Evolutionary conservation across 139 green algal species (phyloP), one percentile per base, ranked within the genome.

Genomic region (Asterochloris sp.): DNA sequence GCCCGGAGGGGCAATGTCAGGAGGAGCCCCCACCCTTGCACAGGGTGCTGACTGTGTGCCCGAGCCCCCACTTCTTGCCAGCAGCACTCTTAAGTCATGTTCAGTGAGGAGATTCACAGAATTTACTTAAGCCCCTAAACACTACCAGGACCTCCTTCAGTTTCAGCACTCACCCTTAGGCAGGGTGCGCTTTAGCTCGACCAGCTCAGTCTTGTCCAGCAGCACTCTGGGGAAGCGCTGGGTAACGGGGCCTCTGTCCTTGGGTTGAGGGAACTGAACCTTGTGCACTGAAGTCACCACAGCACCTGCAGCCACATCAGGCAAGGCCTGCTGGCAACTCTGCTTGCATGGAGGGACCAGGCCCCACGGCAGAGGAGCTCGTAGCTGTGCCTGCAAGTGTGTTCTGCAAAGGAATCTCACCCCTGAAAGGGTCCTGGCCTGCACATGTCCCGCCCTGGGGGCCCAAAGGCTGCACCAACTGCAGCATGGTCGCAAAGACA

Each of bases 141-240:
- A 27, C 19, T 23, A 76, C 69, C 23, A 76, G 29, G 71, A 54
- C 71, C 10, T 14, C 19, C 24, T 19, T 0, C 47, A 61, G 13
- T 60, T 2, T 12, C 38, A 14, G 28, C 17, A 2, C 47, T 23
- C 54, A 69, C 76, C 76, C 68, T 80, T 80, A 62, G 76, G 54
- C 74, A 78, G 29, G 17, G 73, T 26, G 16, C 38, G 71, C 78
- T 83, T 85, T 61, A 92, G 63, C 38, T 83, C 21, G 13, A 69
- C 24, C 23, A 91, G 60, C 69, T 91, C 85, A 29, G 88, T 81
- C 1, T 10, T 69, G 0, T 73, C 82, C 27, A 91, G 54, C 64
- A 89, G 29, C 23, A 79, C 78, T 74, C 47, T n/a, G 11, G 69
- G 69, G 13, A 83, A 64, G 17, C 74, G 54, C 11, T 26, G 27